A percentile compares a stretch with the other conserved stretches of the same genome.
phyloP scores from a whole-genome alignment of 306 rosid genomes.

The Gleditsia sinensis region DNA sequence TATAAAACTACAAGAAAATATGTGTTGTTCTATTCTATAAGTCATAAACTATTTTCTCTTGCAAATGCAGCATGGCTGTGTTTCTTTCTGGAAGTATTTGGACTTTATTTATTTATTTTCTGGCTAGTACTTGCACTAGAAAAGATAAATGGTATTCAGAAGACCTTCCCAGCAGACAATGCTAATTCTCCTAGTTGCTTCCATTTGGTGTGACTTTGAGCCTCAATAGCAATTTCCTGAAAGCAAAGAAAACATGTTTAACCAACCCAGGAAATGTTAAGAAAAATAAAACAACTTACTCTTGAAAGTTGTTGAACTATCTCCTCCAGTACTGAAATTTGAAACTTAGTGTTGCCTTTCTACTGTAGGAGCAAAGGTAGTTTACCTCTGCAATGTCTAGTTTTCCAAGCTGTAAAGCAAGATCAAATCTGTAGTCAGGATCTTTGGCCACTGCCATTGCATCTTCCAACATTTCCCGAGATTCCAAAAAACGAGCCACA shows the following conservation, averaged over 20 bases:
- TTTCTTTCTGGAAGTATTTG: background rate
- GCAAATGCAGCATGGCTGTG: background rate
- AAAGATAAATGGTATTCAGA: background rate
- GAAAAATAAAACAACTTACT: too few species aligned
- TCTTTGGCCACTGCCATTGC: slow-evolving; percentile 71
- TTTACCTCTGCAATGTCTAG: slow-evolving; percentile 63
- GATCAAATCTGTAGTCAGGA: slow-evolving; percentile 67
- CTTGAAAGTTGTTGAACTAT: slow-evolving; percentile 28
- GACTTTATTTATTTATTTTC: background rate
- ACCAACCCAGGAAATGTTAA: background rate
- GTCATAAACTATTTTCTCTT: background rate
- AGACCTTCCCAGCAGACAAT: slow-evolving; percentile 63
- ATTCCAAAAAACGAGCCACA: slow-evolving; percentile 70
- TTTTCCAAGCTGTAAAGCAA: slow-evolving; percentile 65
- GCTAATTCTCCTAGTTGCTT: slow-evolving; percentile 74
- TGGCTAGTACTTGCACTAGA: background rate
- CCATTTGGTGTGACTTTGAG: slow-evolving; percentile 69
- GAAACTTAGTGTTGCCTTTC: background rate
- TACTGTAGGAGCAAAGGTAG: slow-evolving; percentile 4
- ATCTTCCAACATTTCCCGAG: slow-evolving; percentile 70
- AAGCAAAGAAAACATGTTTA: background rate
- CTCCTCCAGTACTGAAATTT: background rate
- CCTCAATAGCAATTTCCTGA: slow-evolving; percentile 58
- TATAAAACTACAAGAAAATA: background rate
- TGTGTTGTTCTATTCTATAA: background rate